Evolutionary conservation across 139 green algal species (phyloP).

Genomic region (Picochlorum sp.): DNA sequence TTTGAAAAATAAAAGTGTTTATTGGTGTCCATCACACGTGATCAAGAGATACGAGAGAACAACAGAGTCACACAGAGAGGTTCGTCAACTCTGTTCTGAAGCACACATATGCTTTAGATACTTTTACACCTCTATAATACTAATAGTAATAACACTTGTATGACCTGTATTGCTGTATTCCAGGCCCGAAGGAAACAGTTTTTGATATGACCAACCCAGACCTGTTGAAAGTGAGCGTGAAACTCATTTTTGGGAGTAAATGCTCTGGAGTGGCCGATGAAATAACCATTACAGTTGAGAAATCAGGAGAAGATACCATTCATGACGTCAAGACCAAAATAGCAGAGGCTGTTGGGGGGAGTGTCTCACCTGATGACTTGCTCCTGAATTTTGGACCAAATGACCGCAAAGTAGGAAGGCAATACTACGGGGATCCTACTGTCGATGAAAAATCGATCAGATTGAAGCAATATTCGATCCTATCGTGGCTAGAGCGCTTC

Average conservation of each 20-base stretch:
- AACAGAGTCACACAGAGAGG: too few relatives aligned
- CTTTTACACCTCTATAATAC: too few relatives aligned
- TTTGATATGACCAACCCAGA: neutral
- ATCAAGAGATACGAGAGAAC: too few relatives aligned
- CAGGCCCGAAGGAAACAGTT: neutral
- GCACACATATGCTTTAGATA: too few relatives aligned
- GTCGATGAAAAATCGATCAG: slow-evolving; percentile 29
- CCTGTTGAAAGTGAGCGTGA: slow-evolving; percentile 7
- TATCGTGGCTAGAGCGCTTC: slow-evolving; percentile 39
- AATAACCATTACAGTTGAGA: neutral
- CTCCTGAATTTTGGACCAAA: slow-evolving; percentile 33
- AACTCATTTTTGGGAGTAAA: slow-evolving; percentile 15
- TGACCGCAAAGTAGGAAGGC: slow-evolving; percentile 28
- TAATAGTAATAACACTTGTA: too few relatives aligned
- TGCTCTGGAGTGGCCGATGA: neutral
- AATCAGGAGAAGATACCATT: slow-evolving; percentile 18
- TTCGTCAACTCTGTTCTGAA: too few relatives aligned
- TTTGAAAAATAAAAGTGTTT: too few relatives aligned
- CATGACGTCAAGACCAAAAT: slow-evolving; percentile 26
- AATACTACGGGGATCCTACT: slow-evolving; percentile 31
- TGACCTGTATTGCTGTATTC: too few relatives aligned
- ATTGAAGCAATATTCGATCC: slow-evolving; percentile 24
- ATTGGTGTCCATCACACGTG: too few relatives aligned
- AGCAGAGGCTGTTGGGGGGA: slow-evolving; percentile 18
- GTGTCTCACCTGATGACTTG: slow-evolving; percentile 25